Percentiles rank a stretch among this genome's conserved stretches.
These are phyloP conservation scores for Pseudomassariella vexata DNA, from an alignment of 2,329 filamentous ascomycete genomes.

Conservation along the genomic window DNA sequence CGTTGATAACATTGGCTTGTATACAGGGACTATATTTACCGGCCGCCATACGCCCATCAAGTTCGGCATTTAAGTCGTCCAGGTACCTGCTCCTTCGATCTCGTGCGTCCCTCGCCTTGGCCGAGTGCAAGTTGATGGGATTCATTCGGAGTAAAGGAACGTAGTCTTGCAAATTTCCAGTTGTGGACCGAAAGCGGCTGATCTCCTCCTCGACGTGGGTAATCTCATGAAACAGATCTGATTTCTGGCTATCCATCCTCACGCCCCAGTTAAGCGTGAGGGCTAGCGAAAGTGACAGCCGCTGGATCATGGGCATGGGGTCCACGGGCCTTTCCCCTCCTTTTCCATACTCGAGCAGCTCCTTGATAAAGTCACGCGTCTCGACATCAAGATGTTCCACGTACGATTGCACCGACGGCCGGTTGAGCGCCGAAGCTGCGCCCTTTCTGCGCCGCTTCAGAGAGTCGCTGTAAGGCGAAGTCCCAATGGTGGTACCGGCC, in stretches of 20 bases:
- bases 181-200: constrained; percentile 53
- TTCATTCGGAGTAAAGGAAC: constrained; percentile 54
- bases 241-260: constrained; percentile 52
- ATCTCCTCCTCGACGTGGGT: constrained; percentile 58
- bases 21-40: constrained; percentile 60
- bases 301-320: constrained; percentile 64
- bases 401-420: constrained; percentile 58
- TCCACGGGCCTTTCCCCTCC: constrained; percentile 50
- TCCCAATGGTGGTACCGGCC: constrained; percentile 62
- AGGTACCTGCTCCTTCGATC: constrained; percentile 56
- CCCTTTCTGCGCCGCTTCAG: constrained; percentile 60
- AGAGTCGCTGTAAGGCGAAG: constrained; percentile 60
- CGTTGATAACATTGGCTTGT: constrained; percentile 60
- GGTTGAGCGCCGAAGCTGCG: constrained; percentile 59
- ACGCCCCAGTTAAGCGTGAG: constrained; percentile 63
- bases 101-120: constrained; percentile 54
- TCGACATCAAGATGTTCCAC: constrained; percentile 58
- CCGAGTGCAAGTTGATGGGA: constrained; percentile 53
- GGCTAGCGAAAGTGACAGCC: constrained; percentile 55
- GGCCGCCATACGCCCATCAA: constrained; percentile 55
- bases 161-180: constrained; percentile 57
- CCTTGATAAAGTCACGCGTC: constrained; percentile 56
- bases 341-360: constrained; percentile 52
- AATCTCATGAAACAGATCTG: constrained; percentile 56
- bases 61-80: constrained; percentile 46